phyloP scores from a whole-genome alignment of 2,329 filamentous ascomycete genomes.

The Daldinia eschscholtzii region DNA sequence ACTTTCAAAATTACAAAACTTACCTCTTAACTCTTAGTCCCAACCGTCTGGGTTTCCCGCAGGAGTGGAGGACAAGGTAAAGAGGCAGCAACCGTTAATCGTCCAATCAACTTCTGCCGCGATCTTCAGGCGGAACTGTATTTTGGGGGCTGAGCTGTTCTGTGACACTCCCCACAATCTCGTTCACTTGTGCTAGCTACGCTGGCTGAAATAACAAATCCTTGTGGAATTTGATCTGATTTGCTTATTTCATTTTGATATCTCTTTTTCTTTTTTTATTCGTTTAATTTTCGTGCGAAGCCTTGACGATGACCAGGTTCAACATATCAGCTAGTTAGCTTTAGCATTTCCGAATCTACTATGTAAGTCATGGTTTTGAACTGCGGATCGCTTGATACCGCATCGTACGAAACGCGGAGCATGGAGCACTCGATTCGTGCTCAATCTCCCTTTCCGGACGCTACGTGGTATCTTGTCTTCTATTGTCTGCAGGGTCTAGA shows the following conservation, averaged over 20 bases:
- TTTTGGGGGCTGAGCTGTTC: constrained; percentile 32
- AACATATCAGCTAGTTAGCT: not conserved
- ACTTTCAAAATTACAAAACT: not conserved
- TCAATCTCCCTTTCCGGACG: constrained; percentile 26
- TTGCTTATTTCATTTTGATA: not conserved
- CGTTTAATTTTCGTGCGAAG: not conserved
- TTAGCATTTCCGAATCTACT: not conserved
- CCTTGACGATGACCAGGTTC: not conserved
- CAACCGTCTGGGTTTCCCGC: constrained; percentile 43
- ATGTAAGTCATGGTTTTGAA: not conserved
- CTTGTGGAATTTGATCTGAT: not conserved
- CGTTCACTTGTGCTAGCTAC: constrained; percentile 22
- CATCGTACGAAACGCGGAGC: constrained; percentile 13
- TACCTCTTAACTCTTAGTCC: constrained; percentile 17
- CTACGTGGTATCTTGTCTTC: constrained; percentile 22
- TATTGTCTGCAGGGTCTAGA: constrained; percentile 27
- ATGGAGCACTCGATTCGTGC: constrained; percentile 14
- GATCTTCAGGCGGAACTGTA: constrained; percentile 16
- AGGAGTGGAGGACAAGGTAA: constrained; percentile 3
- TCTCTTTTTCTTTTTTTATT: not conserved
- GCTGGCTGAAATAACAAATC: constrained; percentile 5
- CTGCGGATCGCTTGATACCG: constrained; percentile 33
- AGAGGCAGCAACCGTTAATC: constrained; percentile 27
- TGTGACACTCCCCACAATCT: constrained; percentile 42
- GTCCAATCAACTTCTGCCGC: constrained; percentile 40